A percentile compares a stretch with the other conserved stretches of the same genome.
phyloP scores from a whole-genome alignment of 352 stramenopile species.

The Pythium folliculosum region DNA sequence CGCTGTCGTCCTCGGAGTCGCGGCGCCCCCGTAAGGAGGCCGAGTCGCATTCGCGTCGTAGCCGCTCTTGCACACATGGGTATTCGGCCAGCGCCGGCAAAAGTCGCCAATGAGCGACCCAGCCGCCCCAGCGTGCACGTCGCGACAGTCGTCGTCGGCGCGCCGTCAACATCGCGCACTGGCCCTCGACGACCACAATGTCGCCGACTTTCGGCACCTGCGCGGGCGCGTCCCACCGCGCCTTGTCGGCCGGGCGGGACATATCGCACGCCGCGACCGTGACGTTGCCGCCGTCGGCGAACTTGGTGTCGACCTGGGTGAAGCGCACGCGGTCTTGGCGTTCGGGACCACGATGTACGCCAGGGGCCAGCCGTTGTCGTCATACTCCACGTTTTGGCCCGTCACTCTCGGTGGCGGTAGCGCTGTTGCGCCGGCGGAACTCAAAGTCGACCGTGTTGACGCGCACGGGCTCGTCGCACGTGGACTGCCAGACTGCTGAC shows the following conservation, averaged over 20 bases:
- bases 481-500: not conserved
- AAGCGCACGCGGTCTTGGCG: not conserved
- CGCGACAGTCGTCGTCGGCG: not conserved
- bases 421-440: not conserved
- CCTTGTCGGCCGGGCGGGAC: not conserved
- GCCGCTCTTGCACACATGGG: not conserved
- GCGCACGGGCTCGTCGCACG: not conserved
- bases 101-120: slow-evolving; percentile 6
- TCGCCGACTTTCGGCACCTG: not conserved
- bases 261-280: not conserved
- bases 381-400: not conserved
- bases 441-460: not conserved
- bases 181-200: not conserved
- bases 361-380: not conserved
- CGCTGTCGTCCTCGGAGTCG: not conserved
- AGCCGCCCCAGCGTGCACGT: not conserved
- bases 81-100: not conserved
- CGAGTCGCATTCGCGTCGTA: not conserved
- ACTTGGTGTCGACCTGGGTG: not conserved
- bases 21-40: not conserved
- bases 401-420: not conserved
- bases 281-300: not conserved
- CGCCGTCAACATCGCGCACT: slow-evolving; percentile 2
- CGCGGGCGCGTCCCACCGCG: not conserved
- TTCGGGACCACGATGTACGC: not conserved